A percentile compares a stretch with the other conserved stretches of the same genome.
Evolutionary conservation across 2,329 filamentous ascomycete genomes (phyloP).

Genomic region (Beauveria sp.): DNA sequence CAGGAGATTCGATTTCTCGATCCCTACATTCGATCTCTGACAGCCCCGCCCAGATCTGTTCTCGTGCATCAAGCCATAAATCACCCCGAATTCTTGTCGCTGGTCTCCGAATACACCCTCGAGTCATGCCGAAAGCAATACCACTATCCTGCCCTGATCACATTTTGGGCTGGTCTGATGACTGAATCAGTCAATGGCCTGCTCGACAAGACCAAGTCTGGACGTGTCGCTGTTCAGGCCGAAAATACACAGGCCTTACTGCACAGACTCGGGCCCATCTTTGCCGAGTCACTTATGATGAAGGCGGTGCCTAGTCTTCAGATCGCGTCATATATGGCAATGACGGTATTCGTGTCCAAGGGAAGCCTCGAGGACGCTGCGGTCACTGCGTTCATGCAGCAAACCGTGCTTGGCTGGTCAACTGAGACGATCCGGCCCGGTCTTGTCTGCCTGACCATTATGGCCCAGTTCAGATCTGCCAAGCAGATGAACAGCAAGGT

Average conservation of each 20-base stretch:
- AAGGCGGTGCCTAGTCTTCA: conserved; percentile 71
- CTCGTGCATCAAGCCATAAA: conserved; percentile 78
- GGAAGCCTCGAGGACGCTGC: conserved; percentile 69
- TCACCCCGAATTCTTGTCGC: conserved; percentile 66
- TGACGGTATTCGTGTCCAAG: conserved; percentile 79
- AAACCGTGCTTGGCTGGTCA: conserved; percentile 71
- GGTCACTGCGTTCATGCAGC: conserved; percentile 84
- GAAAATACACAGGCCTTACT: conserved; percentile 77
- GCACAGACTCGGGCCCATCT: conserved; percentile 54
- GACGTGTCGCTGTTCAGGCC: conserved; percentile 65
- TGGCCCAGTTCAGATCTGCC: conserved; percentile 71
- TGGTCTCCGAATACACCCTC: conserved; percentile 72
- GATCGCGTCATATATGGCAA: conserved; percentile 84
- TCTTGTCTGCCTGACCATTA: conserved; percentile 69
- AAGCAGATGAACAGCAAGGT: conserved; percentile 63
- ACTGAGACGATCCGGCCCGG: conserved; percentile 64
- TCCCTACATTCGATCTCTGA: conserved; percentile 74
- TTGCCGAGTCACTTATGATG: conserved; percentile 72
- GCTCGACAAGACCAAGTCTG: conserved; percentile 69
- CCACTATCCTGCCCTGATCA: conserved; percentile 68
- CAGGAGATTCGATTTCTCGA: conserved; percentile 73
- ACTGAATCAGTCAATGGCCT: conserved; percentile 80
- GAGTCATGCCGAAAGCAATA: conserved; percentile 63
- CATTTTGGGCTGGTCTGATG: conserved; percentile 86
- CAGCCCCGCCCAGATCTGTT: conserved; percentile 68